Base-by-base conservation (phyloP, 768 basidiomycete genomes). In the Chalciporus piperatus region DNA sequence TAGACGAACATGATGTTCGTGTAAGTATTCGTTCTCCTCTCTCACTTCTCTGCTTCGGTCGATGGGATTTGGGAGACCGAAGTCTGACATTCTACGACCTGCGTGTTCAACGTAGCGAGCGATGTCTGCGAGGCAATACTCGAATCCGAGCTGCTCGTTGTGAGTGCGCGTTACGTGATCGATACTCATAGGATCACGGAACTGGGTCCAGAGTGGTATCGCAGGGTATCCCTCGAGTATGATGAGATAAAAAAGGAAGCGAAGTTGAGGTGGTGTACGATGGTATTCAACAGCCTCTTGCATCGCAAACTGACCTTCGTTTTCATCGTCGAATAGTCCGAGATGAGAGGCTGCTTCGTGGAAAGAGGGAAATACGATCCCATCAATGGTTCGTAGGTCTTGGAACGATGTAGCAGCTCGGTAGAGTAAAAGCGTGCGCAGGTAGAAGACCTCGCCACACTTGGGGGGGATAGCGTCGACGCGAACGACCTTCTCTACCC, bases 181-280 rank as follows among this genome's bases (percentile, higher is more conserved):
- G 23, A 32, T 57, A 38, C 40, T 56, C 55, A 70, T 51, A 14
- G 55, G 51, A 23, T 49, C 3, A 3, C 8, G 13, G 46, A 69
- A 66, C 2, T 48, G 48, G 3, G 65, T 52, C 71, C 71, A 72
- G 10, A 66, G 40, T n/a, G 60, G 66, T 0, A 58, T 45, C 2
- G 52, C 47, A 6, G 71, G 52, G 37, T 63, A 66, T 27, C 69
- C 64, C 28, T 76, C 70, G 33, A 70, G 56, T 1, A 75, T 50
- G 3, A 76, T 54, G 44, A 74, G 66, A 14, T 69, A 64, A 57
- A 77, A 74, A 2, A 76, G 67, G 25, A 67, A 45, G 1, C 71
- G 70, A 0, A 78, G 61, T 52, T 77, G 73, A 3, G 50, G 43
- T 0, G 74, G 76, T 0, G 74, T 72, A 4, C 57, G 47, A 4